Conservation (phyloP, 768 basidiomycete species). For the Collybia mongolica region DNA sequence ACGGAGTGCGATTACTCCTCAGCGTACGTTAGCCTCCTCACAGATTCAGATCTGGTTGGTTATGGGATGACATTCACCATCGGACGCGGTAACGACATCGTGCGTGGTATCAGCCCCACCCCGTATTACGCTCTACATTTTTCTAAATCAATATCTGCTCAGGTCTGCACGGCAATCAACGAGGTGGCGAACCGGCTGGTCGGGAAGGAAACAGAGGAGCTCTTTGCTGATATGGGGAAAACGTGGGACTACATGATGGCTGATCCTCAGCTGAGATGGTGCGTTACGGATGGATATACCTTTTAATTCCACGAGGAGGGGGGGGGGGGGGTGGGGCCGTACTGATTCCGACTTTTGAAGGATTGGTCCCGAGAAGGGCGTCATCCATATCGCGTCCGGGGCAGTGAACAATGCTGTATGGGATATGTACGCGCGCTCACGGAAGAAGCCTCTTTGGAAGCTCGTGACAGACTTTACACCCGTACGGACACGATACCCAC, state of each 20-base stretch:
- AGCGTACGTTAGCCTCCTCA: slow-evolving; percentile 81
- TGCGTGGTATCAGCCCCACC: slow-evolving; percentile 22
- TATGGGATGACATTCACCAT: slow-evolving; percentile 96
- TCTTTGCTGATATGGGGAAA: slow-evolving; percentile 90
- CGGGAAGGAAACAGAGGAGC: slow-evolving; percentile 75
- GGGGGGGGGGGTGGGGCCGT: too few relatives aligned
- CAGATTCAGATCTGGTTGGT: slow-evolving; percentile 76
- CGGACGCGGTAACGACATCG: slow-evolving; percentile 94
- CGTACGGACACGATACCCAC: slow-evolving; percentile 22
- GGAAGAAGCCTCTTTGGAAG: slow-evolving; percentile 91
- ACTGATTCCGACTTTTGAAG: slow-evolving; percentile 29
- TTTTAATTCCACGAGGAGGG: background rate
- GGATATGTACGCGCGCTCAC: slow-evolving; percentile 86
- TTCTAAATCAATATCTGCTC: background rate
- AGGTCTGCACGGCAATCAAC: slow-evolving; percentile 83
- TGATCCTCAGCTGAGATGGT: slow-evolving; percentile 93
- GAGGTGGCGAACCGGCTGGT: slow-evolving; percentile 80
- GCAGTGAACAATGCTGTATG: slow-evolving; percentile 92
- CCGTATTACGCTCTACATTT: too few relatives aligned
- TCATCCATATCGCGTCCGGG: slow-evolving; percentile 86
- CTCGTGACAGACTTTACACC: slow-evolving; percentile 89
- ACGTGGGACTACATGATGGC: slow-evolving; percentile 64
- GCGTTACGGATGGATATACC: slow-evolving; percentile 17
- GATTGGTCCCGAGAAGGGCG: slow-evolving; percentile 95
- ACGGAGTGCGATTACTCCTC: slow-evolving; percentile 95